Evolutionary conservation across 345 rosid genomes (phyloP), one percentile per base, ranked within the genome.

Genomic region (Gossypium herbaceum): DNA sequence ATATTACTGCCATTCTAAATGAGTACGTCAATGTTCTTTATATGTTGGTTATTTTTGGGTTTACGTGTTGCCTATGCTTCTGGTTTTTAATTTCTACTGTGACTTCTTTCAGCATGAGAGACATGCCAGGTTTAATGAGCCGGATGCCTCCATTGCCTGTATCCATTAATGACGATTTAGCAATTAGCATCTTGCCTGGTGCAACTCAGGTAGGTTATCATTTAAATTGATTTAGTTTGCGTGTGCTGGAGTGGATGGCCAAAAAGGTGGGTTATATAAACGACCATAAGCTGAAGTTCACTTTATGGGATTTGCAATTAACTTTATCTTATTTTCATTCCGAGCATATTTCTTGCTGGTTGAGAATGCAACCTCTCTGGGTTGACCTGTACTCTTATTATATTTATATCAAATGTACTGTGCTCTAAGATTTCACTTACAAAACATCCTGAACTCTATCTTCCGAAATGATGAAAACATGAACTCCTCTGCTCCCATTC

Each of bases 131-230:
- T 80, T 85, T 92, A 80, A 92, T 94, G 97, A 91, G 89, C 76
- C 94, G 84, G 77, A 91, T 94, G 97, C 94, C 90, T 52, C 94
- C 97, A 44, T 85, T 94, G 73, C 90, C 88, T 45, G 89, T 85
- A 59, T 81, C 88, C 63, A 82, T 94, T 61, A 63, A 85, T 44
- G 93, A 87, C 63, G 88, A 91, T 82, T 91, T 94, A 73, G 91
- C 89, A 22, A 85, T 68, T 80, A 83, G 84, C 80, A 70, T 91
- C 75, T 79, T 89, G 77, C 91, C 88, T 62, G 81, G 64, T 76
- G 75, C 85, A 62, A 79, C 82, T 76, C 85, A 84, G 91, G 92
- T 91, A 80, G 82, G 57, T 7, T 52, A 16, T 54, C 54, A 39
- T 62, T 73, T 43, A 15, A 39, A 29, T 62, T 29, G 16, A 48